Percentiles rank a stretch among this genome's conserved stretches.
Evolutionary conservation across 1,139 yeast species (phyloP).

Genomic region (Chernovozyma aurita): DNA sequence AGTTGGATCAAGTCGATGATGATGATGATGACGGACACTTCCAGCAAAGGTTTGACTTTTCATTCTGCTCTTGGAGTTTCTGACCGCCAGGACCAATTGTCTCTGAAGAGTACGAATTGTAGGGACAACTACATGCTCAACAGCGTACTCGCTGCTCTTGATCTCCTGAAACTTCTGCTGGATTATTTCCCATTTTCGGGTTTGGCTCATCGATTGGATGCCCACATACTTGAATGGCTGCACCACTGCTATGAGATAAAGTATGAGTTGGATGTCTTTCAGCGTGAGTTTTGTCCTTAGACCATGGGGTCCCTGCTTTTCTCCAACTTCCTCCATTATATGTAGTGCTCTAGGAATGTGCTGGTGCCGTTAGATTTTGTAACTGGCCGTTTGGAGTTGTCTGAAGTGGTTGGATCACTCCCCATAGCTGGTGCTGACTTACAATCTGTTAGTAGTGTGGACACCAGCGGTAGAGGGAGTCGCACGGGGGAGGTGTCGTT

Average conservation of each 20-base stretch:
- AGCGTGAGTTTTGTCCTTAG: not conserved
- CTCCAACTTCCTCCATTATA: no score
- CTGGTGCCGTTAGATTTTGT: no score
- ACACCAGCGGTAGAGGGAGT: no score
- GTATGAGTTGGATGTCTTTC: not conserved
- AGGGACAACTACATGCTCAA: not conserved
- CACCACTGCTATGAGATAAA: not conserved
- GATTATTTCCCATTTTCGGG: not conserved
- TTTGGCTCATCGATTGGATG: not conserved
- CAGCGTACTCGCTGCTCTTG: not conserved
- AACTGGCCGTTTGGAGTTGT: no score
- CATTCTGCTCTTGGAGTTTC: not conserved
- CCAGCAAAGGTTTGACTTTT: not conserved
- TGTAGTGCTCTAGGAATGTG: no score
- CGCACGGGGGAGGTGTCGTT: no score
- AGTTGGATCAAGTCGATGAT: not conserved
- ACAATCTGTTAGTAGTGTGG: no score
- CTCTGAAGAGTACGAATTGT: conserved; percentile 1
- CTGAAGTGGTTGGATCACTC: no score
- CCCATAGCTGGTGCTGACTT: no score
- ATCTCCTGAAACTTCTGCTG: not conserved
- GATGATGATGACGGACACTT: not conserved
- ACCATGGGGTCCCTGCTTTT: no score
- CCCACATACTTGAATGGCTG: conserved; percentile 1
- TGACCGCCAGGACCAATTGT: not conserved